Evolutionary conservation across 371 early-diverging fungal genomes (phyloP).

Genomic region (Apophysomyces sp.): DNA sequence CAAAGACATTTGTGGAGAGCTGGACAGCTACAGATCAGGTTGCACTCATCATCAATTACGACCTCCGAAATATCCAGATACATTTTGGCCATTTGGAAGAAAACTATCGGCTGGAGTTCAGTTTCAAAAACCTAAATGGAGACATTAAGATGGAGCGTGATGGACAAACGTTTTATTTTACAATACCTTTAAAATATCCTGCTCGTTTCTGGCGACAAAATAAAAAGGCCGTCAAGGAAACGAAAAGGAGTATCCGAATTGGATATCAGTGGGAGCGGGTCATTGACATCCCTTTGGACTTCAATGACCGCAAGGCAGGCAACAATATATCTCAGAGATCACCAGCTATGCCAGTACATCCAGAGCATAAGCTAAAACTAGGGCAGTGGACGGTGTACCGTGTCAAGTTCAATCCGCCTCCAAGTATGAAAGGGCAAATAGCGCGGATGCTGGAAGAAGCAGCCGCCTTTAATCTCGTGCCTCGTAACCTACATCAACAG

Average conservation of each 20-base stretch:
- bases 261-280: conserved; percentile 31
- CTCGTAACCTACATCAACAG: conserved; percentile 10
- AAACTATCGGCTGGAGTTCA: conserved; percentile 28
- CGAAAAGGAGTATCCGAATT: neutral
- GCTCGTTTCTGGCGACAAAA: conserved; percentile 30
- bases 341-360: conserved; percentile 19
- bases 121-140: conserved; percentile 28
- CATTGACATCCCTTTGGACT: conserved; percentile 22
- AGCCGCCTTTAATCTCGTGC: conserved; percentile 44
- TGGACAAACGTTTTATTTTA: conserved; percentile 11
- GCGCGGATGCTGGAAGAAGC: conserved; percentile 25
- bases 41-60: conserved; percentile 18
- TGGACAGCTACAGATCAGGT: conserved; percentile 11
- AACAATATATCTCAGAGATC: neutral
- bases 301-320: conserved; percentile 6
- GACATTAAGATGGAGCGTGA: conserved; percentile 27
- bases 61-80: conserved; percentile 19
- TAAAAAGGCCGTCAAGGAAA: neutral
- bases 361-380: conserved; percentile 14
- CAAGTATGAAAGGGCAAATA: conserved; percentile 1
- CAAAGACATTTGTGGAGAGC: conserved; percentile 16
- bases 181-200: conserved; percentile 29
- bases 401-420: conserved; percentile 16
- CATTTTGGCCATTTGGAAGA: conserved; percentile 24
- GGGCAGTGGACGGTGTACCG: conserved; percentile 44